Percentiles rank a stretch among this genome's conserved stretches.
These are phyloP conservation scores for Amanita fuliginea DNA, from an alignment of 768 basidiomycete species.

Conservation along the genomic window DNA sequence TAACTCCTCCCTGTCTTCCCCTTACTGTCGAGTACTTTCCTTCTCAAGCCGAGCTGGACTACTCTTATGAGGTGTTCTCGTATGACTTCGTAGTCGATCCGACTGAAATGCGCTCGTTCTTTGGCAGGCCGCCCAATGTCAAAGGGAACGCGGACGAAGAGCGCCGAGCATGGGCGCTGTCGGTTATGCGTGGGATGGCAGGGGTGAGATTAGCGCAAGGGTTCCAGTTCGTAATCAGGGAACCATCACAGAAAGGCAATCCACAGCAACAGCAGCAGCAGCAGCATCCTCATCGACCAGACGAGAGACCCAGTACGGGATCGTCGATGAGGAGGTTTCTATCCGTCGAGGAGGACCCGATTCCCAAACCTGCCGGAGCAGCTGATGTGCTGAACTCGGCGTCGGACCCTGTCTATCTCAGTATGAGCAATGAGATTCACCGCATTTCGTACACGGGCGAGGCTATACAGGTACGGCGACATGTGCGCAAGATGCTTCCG, in stretches of 20 bases:
- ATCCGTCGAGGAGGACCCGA: conserved; percentile 35
- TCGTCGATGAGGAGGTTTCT: conserved; percentile 37
- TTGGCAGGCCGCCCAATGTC: conserved; percentile 55
- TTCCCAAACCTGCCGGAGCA: conserved; percentile 49
- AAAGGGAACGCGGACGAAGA: conserved; percentile 42
- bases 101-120: conserved; percentile 75
- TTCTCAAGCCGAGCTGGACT: conserved; percentile 58
- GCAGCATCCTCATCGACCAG: conserved; percentile 22
- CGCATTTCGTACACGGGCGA: conserved; percentile 87
- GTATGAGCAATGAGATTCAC: conserved; percentile 94
- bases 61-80: conserved; percentile 69
- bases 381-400: conserved; percentile 53
- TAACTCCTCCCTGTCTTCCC: conserved; percentile 80
- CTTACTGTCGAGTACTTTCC: conserved; percentile 89
- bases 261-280: conserved; percentile 17
- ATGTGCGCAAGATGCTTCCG: conserved; percentile 62
- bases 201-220: conserved; percentile 87
- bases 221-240: conserved; percentile 80
- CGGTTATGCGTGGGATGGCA: conserved; percentile 88
- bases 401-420: conserved; percentile 73
- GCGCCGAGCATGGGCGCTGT: conserved; percentile 62
- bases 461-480: conserved; percentile 77
- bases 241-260: conserved; percentile 18
- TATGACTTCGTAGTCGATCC: conserved; percentile 87
- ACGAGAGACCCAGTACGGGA: conserved; percentile 23